phyloP scores from a whole-genome alignment of 352 stramenopile species.

The Pythium folliculosum region DNA sequence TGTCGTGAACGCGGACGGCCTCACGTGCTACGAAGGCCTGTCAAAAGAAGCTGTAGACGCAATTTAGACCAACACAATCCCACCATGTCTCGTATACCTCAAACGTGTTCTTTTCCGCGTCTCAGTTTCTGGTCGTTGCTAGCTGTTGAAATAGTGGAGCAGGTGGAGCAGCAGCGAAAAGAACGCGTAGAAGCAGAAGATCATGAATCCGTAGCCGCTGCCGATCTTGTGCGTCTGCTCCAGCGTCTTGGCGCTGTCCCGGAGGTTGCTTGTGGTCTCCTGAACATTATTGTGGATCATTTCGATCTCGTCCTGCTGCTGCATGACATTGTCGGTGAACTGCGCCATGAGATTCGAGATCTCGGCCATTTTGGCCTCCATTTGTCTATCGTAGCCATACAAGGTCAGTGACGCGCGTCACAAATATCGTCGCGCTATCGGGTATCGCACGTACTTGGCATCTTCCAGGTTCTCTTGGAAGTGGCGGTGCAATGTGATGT shows the following conservation, averaged over 20 bases:
- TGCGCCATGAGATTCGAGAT: conserved; percentile 86
- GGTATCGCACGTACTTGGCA: conserved; percentile 52
- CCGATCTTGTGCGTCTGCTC: conserved; percentile 78
- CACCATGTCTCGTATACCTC: not conserved
- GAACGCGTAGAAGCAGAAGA: conserved; percentile 83
- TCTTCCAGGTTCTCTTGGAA: conserved; percentile 88
- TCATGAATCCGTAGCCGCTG: conserved; percentile 79
- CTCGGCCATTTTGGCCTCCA: conserved; percentile 85
- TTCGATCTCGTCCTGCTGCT: conserved; percentile 80
- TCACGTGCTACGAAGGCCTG: conserved; percentile 95
- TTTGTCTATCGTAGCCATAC: conserved; percentile 42
- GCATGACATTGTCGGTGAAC: conserved; percentile 85
- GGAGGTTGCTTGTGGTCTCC: conserved; percentile 73
- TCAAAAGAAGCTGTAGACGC: conserved; percentile 83
- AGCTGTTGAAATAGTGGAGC: conserved; percentile 84
- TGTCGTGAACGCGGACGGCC: conserved; percentile 91
- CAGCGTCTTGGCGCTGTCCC: conserved; percentile 77
- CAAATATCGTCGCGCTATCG: not conserved
- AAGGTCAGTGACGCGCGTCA: not conserved
- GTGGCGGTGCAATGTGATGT: conserved; percentile 76
- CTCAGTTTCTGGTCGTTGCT: conserved; percentile 1
- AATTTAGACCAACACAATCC: conserved; percentile 35
- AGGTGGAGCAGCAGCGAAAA: conserved; percentile 74
- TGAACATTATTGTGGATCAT: conserved; percentile 72
- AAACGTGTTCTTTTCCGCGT: not conserved